Conservation (phyloP, 1,139 yeast species). For the Lodderomyces jiufengensis region DNA sequence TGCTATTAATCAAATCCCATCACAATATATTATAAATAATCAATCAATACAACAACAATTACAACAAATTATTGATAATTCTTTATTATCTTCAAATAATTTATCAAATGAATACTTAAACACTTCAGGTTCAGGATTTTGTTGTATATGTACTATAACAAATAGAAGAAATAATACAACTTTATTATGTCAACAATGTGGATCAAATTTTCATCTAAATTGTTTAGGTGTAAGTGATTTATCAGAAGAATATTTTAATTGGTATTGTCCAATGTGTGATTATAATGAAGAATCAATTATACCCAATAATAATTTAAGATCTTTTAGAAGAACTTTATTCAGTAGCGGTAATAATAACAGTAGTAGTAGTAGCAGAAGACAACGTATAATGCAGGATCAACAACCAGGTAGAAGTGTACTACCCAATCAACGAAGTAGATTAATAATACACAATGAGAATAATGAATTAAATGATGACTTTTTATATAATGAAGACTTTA, state of each 20-base stretch:
- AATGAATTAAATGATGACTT: constrained; percentile 37
- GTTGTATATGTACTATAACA: constrained; percentile 29
- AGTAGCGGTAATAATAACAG: background rate
- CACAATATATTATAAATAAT: constrained; percentile 26
- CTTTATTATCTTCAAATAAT: background rate
- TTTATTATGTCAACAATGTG: constrained; percentile 32
- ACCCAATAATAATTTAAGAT: constrained; percentile 8
- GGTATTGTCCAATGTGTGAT: constrained; percentile 49
- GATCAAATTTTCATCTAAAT: constrained; percentile 31
- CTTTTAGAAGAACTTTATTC: constrained; percentile 1
- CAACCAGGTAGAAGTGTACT: constrained; percentile 2
- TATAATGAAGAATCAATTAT: constrained; percentile 26
- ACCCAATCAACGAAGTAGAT: background rate
- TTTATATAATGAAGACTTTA: constrained; percentile 18
- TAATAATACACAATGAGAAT: constrained; percentile 31
- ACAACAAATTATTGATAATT: background rate
- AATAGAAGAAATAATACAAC: constrained; percentile 11
- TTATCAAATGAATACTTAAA: background rate
- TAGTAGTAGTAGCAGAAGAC: background rate
- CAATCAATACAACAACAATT: constrained; percentile 1
- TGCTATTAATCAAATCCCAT: constrained; percentile 40
- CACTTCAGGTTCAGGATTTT: constrained; percentile 16
- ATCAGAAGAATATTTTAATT: constrained; percentile 16
- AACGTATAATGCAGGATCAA: background rate
- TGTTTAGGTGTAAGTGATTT: constrained; percentile 24